Evolutionary conservation across 345 rosid species (phyloP).

Genomic region (Diplotaxis tenuifolia): DNA sequence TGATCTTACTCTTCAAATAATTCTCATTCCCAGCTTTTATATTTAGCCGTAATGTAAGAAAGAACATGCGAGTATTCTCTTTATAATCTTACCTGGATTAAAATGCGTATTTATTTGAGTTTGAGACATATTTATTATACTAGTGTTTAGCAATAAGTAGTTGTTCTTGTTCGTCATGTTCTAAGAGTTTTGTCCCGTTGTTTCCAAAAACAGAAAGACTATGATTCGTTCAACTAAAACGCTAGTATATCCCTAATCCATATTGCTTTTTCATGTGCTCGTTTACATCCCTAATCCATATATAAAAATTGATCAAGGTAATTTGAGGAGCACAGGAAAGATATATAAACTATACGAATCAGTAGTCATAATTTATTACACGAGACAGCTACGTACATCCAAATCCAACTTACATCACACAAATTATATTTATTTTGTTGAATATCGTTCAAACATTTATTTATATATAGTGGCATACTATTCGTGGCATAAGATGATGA

Average conservation of each 20-base stretch:
- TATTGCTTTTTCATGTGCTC: neutral
- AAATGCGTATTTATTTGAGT: no score
- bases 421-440: neutral
- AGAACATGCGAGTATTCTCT: no score
- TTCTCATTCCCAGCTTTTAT: no score
- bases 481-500: conserved; percentile 7
- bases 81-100: no score
- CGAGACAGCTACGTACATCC: neutral
- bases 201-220: neutral
- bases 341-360: neutral
- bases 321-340: neutral
- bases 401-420: conserved; percentile 1
- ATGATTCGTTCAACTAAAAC: neutral
- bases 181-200: neutral
- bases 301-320: neutral
- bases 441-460: neutral
- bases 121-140: no score
- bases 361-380: neutral
- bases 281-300: neutral
- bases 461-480: neutral
- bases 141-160: no score
- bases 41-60: no score
- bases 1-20: no score
- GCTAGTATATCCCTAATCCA: neutral
- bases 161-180: no score